These are phyloP conservation scores for Colletotrichum liaoningense DNA, from an alignment of 2,329 filamentous ascomycete species.

Conservation along the genomic window DNA sequence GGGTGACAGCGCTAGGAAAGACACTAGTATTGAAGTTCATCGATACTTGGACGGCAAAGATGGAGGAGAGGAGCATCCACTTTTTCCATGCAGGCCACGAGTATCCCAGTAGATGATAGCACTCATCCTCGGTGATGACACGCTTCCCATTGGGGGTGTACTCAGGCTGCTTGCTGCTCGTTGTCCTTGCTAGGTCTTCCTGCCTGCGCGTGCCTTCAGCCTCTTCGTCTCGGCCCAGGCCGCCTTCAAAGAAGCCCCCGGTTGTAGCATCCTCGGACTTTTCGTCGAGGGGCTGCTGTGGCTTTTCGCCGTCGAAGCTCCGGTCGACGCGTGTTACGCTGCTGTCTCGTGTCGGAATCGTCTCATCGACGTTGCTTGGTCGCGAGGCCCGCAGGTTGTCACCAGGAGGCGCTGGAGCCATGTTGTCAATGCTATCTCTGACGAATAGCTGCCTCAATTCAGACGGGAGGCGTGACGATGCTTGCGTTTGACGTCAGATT, in stretches of 20 bases:
- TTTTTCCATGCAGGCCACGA: conserved; percentile 59
- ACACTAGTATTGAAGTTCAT: conserved; percentile 68
- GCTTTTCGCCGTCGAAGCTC: conserved; percentile 16
- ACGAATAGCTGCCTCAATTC: neutral
- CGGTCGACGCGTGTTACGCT: conserved; percentile 17
- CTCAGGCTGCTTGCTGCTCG: conserved; percentile 19
- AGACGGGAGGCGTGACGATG: neutral
- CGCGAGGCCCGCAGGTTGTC: neutral
- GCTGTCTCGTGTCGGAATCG: conserved; percentile 6
- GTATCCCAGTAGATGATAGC: conserved; percentile 58
- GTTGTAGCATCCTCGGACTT: neutral
- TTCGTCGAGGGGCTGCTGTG: neutral
- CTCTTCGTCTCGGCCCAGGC: conserved; percentile 22
- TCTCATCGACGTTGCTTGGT: neutral
- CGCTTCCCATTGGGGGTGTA: conserved; percentile 46
- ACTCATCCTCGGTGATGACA: conserved; percentile 58
- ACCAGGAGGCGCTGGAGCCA: neutral
- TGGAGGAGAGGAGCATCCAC: conserved; percentile 62
- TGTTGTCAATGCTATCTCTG: neutral
- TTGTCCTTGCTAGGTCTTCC: neutral
- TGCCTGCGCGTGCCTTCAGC: conserved; percentile 7
- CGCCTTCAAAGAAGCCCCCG: conserved; percentile 18
- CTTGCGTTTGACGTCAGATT: neutral
- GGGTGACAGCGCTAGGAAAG: conserved; percentile 60
- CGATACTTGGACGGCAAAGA: conserved; percentile 64